Evolutionary conservation across 202 grass and related monocot genomes (phyloP).

Genomic region (Musa balbisiana): DNA sequence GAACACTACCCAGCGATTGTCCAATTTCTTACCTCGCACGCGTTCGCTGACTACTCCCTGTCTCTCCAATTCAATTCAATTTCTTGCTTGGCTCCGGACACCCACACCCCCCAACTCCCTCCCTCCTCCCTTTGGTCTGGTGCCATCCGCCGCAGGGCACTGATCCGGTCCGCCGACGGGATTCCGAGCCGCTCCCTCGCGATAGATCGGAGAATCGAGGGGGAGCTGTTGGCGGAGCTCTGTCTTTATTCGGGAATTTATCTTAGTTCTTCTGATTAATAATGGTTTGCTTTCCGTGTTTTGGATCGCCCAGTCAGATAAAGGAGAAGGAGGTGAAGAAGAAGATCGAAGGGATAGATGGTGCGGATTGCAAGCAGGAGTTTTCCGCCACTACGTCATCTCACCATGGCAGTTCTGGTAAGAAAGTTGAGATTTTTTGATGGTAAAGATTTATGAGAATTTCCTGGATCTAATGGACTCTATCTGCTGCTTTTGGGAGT

Average conservation of each 20-base stretch:
- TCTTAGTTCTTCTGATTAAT: background rate
- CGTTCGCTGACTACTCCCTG: background rate
- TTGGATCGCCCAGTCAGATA: slow-evolving; percentile 19
- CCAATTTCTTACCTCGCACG: too few relatives aligned
- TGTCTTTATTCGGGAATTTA: background rate
- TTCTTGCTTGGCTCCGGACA: background rate
- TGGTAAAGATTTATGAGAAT: background rate
- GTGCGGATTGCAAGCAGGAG: slow-evolving; percentile 15
- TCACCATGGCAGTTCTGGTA: slow-evolving; percentile 1
- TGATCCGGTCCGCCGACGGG: background rate
- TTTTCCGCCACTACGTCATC: background rate
- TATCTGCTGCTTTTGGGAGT: too few relatives aligned
- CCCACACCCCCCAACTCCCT: background rate
- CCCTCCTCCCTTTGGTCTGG: background rate
- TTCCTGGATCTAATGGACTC: background rate
- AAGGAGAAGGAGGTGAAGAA: slow-evolving; percentile 34
- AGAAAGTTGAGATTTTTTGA: background rate
- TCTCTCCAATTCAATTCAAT: slow-evolving; percentile 4
- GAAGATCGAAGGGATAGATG: slow-evolving; percentile 21
- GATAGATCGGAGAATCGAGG: background rate
- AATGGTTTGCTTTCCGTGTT: slow-evolving; percentile 75
- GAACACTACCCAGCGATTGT: too few relatives aligned
- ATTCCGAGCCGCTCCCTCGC: background rate
- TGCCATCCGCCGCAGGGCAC: background rate
- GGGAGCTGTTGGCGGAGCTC: background rate